Evolutionary conservation across 768 basidiomycete species (phyloP), one percentile per base, ranked within the genome.

Genomic region (Phlebiopsis gigantea): DNA sequence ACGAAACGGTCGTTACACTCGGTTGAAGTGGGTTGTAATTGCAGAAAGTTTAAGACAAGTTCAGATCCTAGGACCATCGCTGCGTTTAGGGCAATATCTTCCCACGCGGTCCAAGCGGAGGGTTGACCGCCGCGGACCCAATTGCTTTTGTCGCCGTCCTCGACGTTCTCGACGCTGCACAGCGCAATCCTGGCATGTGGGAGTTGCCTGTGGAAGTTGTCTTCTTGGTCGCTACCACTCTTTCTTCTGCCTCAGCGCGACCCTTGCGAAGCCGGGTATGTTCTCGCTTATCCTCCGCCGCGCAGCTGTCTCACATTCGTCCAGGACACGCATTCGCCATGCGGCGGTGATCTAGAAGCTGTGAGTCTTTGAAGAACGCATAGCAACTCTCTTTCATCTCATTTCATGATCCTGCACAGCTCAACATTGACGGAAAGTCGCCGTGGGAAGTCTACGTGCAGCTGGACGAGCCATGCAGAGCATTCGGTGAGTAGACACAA

Each of bases 381-480:
- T n/a, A n/a, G n/a, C n/a, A n/a, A n/a, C 26, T 45, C 15, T 17
- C 22, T 29, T 24, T 28, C 45, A 29, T 19, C 28, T 39, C 10
- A 44, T 24, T 14, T 30, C 48, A 14, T 26, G 29, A 22, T 24
- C 43, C 31, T 42, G 17, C 34, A 9, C 28, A 59, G 58, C 41
- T 59, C 21, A 59, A 59, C 28, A 42, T 52, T 29, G 30, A 59
- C 53, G 58, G 53, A 8, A 24, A 19, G 26, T 59, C 58, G 17
- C 58, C 58, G 14, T 26, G 58, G 24, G 45, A 24, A 12, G 39
- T 55, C 9, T 59, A 55, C 44, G 22, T 49, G 14, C 53, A 55
- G n/a, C 21, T 59, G 30, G 39, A 41, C 31, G 22, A 31, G 26
- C 46, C 25, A 10, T 59, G 58, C 31, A 44, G 29, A 19, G 45